phyloP scores from a whole-genome alignment of 257 asterid genomes.

The Hygrophila difformis region DNA sequence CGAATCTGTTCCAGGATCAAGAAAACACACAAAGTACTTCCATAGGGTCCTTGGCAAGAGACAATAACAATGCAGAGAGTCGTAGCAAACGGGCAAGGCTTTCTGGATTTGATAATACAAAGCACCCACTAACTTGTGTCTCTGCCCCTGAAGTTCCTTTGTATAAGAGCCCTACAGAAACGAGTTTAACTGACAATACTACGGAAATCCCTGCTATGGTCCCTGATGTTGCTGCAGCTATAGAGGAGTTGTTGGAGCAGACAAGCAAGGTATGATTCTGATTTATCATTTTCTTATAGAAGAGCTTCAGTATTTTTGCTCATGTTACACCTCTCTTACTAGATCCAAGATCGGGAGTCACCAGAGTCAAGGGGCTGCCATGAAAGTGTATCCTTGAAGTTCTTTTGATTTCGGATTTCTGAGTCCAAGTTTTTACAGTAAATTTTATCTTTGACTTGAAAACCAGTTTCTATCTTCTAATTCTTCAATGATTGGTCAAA shows the following conservation, averaged over 20 bases:
- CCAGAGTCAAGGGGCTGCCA: slow-evolving; percentile 48
- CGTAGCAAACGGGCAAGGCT: slow-evolving; percentile 47
- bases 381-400: slow-evolving; percentile 55
- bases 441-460: slow-evolving; percentile 35
- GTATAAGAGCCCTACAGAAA: slow-evolving; percentile 21
- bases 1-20: slow-evolving; percentile 34
- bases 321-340: slow-evolving; percentile 22
- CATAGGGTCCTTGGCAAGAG: slow-evolving; percentile 18
- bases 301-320: slow-evolving; percentile 12
- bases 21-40: slow-evolving; percentile 29
- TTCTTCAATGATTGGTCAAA: slow-evolving; percentile 53
- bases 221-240: slow-evolving; percentile 88
- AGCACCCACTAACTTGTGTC: slow-evolving; percentile 17
- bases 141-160: slow-evolving; percentile 15
- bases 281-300: slow-evolving; percentile 15
- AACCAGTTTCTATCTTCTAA: slow-evolving; percentile 59
- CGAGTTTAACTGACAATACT: slow-evolving; percentile 26
- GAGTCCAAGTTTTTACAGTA: slow-evolving; percentile 12
- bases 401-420: slow-evolving; percentile 11
- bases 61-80: slow-evolving; percentile 23
- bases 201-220: slow-evolving; percentile 34
- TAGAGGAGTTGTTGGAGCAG: slow-evolving; percentile 86
- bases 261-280: slow-evolving; percentile 64
- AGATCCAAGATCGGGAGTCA: slow-evolving; percentile 73
- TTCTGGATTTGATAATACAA: slow-evolving; percentile 25